Conservation (phyloP, 2,329 filamentous ascomycete genomes). For the Chalaropsis ovoidea region DNA sequence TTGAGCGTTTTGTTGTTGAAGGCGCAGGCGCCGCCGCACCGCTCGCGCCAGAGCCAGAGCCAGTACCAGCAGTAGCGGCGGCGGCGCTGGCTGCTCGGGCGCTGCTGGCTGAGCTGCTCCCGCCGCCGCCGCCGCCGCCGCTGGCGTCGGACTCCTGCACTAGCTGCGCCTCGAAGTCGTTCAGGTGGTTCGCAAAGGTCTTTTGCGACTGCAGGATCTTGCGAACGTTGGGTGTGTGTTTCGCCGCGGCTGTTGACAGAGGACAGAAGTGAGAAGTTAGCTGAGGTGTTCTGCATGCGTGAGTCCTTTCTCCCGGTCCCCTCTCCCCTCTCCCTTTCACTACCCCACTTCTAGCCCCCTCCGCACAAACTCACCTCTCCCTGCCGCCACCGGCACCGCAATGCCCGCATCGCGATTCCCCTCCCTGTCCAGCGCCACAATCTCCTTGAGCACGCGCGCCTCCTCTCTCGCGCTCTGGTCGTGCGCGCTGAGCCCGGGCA, state of each 20-base stretch:
- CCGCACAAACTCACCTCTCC: constrained; percentile 33
- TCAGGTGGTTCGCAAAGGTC: constrained; percentile 72
- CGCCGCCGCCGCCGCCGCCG: constrained; percentile 30
- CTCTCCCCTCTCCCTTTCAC: background rate
- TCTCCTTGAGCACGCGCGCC: constrained; percentile 67
- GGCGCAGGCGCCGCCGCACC: background rate
- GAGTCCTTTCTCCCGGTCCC: too few species aligned
- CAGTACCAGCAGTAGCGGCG: background rate
- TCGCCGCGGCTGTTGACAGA: constrained; percentile 29
- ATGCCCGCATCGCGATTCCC: constrained; percentile 64
- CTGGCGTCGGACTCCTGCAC: constrained; percentile 30
- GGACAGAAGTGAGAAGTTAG: background rate
- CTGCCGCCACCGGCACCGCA: constrained; percentile 48
- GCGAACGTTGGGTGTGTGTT: constrained; percentile 59
- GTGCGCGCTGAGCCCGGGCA: constrained; percentile 43
- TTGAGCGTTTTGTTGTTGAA: constrained; percentile 20
- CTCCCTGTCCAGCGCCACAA: constrained; percentile 74
- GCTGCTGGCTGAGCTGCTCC: constrained; percentile 30
- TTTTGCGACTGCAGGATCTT: constrained; percentile 72
- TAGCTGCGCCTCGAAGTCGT: constrained; percentile 62
- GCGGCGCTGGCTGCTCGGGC: constrained; percentile 19
- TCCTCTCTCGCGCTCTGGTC: constrained; percentile 75
- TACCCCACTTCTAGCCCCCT: background rate
- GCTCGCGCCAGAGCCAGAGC: background rate
- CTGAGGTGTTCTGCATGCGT: background rate